A percentile compares a stretch with the other conserved stretches of the same genome.
Evolutionary conservation across 441 rosid genomes (phyloP).

Genomic region (Jatropha podagrica): DNA sequence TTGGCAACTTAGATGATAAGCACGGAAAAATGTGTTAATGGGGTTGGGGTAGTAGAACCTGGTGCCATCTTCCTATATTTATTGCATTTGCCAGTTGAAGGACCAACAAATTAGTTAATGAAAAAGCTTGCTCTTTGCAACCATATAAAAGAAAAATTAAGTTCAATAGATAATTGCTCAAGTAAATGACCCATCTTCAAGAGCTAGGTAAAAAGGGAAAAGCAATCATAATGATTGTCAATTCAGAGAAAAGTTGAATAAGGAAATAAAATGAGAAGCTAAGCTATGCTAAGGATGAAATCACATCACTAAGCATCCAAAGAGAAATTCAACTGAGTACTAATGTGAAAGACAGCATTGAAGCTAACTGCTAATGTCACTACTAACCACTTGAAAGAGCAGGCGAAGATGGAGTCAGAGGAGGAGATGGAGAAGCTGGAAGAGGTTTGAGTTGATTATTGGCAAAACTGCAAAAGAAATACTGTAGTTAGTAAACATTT

Average conservation of each 20-base stretch:
- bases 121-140: background rate
- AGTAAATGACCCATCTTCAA: background rate
- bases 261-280: background rate
- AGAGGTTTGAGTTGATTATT: slow-evolving; percentile 30
- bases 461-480: slow-evolving; percentile 53
- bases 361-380: slow-evolving; percentile 6
- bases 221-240: background rate
- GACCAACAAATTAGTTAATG: background rate
- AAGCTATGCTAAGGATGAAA: background rate
- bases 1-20: background rate
- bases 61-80: background rate
- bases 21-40: too few species aligned
- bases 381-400: slow-evolving; percentile 46
- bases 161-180: too few species aligned
- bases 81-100: background rate
- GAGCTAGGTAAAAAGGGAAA: background rate
- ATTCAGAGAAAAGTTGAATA: slow-evolving; percentile 2
- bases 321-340: background rate
- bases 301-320: background rate
- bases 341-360: background rate
- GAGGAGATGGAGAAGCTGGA: slow-evolving; percentile 63
- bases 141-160: background rate
- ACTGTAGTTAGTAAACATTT: slow-evolving; percentile 31
- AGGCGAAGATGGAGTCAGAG: slow-evolving; percentile 45
- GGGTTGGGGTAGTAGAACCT: background rate